Evolutionary conservation across 2,329 filamentous ascomycete species (phyloP).

Genomic region (Diaporthe citrichinensis): DNA sequence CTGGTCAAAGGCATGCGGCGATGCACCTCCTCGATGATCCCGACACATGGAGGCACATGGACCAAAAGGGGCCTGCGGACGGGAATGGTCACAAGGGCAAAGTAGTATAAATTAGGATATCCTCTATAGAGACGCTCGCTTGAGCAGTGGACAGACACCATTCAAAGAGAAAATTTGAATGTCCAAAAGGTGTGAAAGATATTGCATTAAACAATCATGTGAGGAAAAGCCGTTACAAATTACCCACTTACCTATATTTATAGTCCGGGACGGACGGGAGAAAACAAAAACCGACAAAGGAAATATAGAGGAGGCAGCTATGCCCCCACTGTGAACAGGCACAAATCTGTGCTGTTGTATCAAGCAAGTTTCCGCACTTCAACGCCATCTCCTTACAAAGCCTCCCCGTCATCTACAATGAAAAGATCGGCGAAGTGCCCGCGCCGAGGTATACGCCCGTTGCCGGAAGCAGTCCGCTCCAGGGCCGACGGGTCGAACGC

Average conservation of each 20-base stretch:
- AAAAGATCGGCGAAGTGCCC: neutral
- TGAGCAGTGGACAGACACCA: neutral
- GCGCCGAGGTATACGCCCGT: neutral
- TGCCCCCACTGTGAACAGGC: neutral
- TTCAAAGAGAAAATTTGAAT: neutral
- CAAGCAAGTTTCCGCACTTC: neutral
- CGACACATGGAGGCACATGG: no score
- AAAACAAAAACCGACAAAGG: neutral
- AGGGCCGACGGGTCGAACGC: neutral
- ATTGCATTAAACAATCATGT: neutral
- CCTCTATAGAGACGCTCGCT: neutral
- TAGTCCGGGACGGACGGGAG: neutral
- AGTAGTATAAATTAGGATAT: neutral
- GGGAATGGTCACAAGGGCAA: no score
- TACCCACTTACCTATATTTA: neutral
- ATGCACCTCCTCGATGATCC: neutral
- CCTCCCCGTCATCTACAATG: neutral
- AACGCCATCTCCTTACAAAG: neutral
- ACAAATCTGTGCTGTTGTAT: neutral
- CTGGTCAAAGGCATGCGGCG: neutral
- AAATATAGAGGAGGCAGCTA: neutral
- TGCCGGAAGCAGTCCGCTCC: neutral
- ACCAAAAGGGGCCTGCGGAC: neutral
- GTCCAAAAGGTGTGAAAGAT: accelerated
- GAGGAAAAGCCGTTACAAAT: neutral